Conservation (phyloP, 179 eudicot genomes). For the Silene coronaria region DNA sequence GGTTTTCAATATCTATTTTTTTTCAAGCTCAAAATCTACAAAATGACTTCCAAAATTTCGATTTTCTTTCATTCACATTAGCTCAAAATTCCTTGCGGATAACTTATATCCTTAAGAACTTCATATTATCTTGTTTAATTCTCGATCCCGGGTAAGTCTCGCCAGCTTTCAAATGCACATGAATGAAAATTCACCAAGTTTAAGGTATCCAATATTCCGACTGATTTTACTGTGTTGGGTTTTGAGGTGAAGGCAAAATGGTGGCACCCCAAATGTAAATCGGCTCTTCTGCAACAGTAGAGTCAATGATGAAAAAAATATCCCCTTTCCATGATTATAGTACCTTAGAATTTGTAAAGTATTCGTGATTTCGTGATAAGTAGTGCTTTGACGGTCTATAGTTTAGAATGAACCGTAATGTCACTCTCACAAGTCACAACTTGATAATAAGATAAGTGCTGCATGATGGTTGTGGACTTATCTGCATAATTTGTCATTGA, state of each 20-base stretch:
- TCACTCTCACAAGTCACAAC: constrained; percentile 6
- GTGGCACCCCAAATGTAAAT: neutral
- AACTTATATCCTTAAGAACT: no score
- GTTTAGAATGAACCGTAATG: constrained; percentile 2
- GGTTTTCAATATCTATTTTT: no score
- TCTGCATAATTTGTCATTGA: constrained; percentile 24
- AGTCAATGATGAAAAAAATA: constrained; percentile 13
- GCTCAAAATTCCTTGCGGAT: no score
- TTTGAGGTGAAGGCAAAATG: neutral
- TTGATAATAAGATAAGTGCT: constrained; percentile 28
- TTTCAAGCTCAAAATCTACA: no score
- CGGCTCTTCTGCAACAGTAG: constrained; percentile 23
- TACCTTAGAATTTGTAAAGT: constrained; percentile 8
- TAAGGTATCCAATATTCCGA: no score
- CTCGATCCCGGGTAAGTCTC: no score
- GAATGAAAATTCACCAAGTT: no score
- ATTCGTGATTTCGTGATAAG: constrained; percentile 6
- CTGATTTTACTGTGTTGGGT: neutral
- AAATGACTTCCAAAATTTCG: no score
- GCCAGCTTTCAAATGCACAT: no score
- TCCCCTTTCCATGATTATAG: neutral
- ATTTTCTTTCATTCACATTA: no score
- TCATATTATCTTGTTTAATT: no score
- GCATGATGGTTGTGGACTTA: constrained; percentile 26
- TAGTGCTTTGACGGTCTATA: constrained; percentile 16